phyloP scores from a whole-genome alignment of 2,329 filamentous ascomycete species.

The Cyphellophora attinorum region DNA sequence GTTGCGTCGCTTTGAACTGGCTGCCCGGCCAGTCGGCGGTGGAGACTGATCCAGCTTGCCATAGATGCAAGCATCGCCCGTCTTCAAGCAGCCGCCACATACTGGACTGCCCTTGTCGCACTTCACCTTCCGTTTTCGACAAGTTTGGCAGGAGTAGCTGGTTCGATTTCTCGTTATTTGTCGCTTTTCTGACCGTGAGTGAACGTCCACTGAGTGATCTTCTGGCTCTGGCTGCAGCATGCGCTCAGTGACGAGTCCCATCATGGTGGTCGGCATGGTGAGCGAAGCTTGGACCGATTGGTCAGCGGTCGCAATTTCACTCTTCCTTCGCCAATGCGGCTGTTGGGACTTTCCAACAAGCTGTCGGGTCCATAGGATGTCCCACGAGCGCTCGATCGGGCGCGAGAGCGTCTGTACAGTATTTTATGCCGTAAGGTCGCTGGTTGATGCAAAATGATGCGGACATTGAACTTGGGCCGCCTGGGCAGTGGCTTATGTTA shows the following conservation, averaged over 20 bases:
- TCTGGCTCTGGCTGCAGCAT: background rate
- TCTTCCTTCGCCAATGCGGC: no score
- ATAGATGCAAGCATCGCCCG: slow-evolving; percentile 32
- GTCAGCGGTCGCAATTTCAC: no score
- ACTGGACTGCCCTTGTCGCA: slow-evolving; percentile 37
- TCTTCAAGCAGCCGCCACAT: slow-evolving; percentile 36
- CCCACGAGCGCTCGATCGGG: no score
- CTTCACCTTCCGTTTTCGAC: slow-evolving; percentile 37
- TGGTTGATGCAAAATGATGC: no score
- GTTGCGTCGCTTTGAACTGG: background rate
- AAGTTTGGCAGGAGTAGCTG: slow-evolving; percentile 38
- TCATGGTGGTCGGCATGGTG: no score
- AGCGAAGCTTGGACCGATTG: no score
- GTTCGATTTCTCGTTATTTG: slow-evolving; percentile 38
- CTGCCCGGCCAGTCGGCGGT: background rate
- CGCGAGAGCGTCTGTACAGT: no score
- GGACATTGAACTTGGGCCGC: no score
- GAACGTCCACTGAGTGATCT: background rate
- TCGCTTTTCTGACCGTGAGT: slow-evolving; percentile 20
- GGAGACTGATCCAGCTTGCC: slow-evolving; percentile 19
- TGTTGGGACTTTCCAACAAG: no score
- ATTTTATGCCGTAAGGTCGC: no score
- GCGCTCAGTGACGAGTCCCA: slow-evolving; percentile 1
- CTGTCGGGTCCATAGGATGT: no score
- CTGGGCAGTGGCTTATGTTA: no score